Percentiles rank a stretch among this genome's conserved stretches.
These are phyloP conservation scores for Elongisporangium prolatum DNA, from an alignment of 352 stramenopile genomes.

Conservation along the genomic window DNA sequence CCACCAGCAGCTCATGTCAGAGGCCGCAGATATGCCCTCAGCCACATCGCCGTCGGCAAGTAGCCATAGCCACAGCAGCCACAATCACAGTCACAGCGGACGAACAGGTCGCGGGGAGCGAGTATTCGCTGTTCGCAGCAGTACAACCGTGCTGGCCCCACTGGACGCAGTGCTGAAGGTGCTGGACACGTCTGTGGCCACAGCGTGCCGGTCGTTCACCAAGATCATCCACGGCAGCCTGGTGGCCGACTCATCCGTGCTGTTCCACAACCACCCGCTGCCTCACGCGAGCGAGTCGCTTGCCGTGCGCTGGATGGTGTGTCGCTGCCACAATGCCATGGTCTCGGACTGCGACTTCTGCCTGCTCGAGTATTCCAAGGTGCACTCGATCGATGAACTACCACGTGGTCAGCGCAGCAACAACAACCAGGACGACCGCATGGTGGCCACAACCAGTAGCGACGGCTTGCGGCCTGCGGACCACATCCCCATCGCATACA, in stretches of 20 bases:
- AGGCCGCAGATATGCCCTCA: slow-evolving; percentile 3
- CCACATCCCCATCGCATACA: slow-evolving; percentile 52
- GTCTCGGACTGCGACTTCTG: slow-evolving; percentile 72
- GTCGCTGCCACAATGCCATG: slow-evolving; percentile 55
- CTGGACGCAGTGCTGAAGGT: slow-evolving; percentile 52
- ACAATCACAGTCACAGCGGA: background rate
- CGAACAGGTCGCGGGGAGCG: background rate
- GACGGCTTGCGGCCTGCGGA: slow-evolving; percentile 13
- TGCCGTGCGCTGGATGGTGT: slow-evolving; percentile 68
- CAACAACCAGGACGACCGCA: slow-evolving; percentile 22
- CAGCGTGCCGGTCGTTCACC: slow-evolving; percentile 61
- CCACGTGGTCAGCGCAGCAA: slow-evolving; percentile 30
- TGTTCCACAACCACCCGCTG: slow-evolving; percentile 47
- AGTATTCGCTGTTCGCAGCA: slow-evolving; percentile 54
- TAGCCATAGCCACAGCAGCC: background rate
- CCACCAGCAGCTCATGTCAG: slow-evolving; percentile 10
- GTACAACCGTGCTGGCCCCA: slow-evolving; percentile 43
- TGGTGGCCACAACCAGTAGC: slow-evolving; percentile 2
- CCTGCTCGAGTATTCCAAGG: slow-evolving; percentile 64
- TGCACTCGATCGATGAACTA: slow-evolving; percentile 47
- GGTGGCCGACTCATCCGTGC: slow-evolving; percentile 64
- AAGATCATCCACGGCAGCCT: slow-evolving; percentile 73
- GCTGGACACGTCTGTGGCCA: slow-evolving; percentile 49
- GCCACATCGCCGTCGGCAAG: background rate
- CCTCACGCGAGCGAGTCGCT: slow-evolving; percentile 27